phyloP scores from a whole-genome alignment of 108 stramenopile genomes.

The Craspedostauros australis region DNA sequence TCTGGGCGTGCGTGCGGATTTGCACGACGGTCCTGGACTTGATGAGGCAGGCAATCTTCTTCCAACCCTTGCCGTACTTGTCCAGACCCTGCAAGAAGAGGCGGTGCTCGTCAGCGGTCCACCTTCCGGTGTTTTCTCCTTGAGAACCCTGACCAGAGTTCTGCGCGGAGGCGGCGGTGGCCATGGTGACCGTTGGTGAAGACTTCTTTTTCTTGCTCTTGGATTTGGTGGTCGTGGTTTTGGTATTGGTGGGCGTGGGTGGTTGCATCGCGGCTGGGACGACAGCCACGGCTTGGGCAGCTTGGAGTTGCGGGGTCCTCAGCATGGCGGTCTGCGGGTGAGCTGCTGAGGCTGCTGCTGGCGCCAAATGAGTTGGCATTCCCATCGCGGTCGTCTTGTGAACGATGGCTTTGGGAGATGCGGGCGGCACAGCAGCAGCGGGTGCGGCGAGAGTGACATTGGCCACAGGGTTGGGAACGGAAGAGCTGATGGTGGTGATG shows the following conservation, averaged over 20 bases:
- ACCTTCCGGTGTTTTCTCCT: constrained; percentile 92
- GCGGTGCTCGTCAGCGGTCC: constrained; percentile 95
- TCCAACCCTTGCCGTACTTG: constrained; percentile 94
- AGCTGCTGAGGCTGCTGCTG: too few species aligned
- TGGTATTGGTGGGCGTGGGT: neutral
- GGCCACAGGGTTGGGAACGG: neutral
- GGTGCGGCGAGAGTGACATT: neutral
- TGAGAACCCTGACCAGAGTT: constrained; percentile 11
- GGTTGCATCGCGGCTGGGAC: too few species aligned
- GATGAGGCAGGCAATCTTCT: constrained; percentile 86
- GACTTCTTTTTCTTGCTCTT: constrained; percentile 45
- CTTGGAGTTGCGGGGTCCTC: too few species aligned
- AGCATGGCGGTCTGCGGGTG: too few species aligned
- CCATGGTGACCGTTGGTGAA: constrained; percentile 26
- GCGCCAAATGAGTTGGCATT: too few species aligned
- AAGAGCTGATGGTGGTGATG: neutral
- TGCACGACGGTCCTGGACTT: constrained; percentile 94
- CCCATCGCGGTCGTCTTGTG: too few species aligned
- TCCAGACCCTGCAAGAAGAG: constrained; percentile 92
- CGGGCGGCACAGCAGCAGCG: neutral
- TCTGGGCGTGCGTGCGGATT: constrained; percentile 98
- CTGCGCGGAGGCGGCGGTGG: constrained; percentile 24
- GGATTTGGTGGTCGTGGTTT: constrained; percentile 8
- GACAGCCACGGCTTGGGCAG: too few species aligned
- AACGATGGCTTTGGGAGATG: too few species aligned